Evolutionary conservation across 495 filamentous ascomycete species (phyloP).

Genomic region (Penicillium longicatenatum): DNA sequence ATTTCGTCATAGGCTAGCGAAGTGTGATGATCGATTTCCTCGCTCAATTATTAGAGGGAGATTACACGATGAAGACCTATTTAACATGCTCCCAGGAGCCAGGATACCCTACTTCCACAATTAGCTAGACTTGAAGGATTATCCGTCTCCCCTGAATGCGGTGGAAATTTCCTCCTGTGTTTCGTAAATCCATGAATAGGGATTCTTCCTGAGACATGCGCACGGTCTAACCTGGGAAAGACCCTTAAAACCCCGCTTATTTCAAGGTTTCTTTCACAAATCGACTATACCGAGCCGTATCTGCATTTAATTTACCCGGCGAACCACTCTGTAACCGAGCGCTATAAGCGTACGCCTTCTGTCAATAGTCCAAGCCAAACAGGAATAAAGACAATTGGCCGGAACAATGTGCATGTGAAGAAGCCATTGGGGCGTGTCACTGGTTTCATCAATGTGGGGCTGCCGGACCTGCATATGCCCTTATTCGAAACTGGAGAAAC

Average conservation of each 20-base stretch:
- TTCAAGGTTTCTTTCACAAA: neutral
- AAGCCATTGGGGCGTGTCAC: neutral
- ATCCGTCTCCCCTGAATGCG: neutral
- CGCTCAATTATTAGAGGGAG: too few species aligned
- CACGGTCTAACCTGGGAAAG: too few species aligned
- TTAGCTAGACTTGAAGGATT: too few species aligned
- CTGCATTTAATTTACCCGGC: neutral
- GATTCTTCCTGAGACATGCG: neutral
- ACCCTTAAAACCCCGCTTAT: neutral
- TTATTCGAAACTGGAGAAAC: neutral
- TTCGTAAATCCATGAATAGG: slow-evolving; percentile 18
- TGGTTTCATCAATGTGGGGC: neutral
- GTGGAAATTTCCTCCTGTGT: neutral
- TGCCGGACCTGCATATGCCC: neutral
- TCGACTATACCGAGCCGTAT: neutral
- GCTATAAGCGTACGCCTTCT: too few species aligned
- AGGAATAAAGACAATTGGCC: neutral
- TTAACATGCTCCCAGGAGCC: too few species aligned
- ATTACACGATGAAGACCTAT: too few species aligned
- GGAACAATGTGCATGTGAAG: neutral
- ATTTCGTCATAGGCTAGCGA: neutral
- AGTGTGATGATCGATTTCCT: neutral
- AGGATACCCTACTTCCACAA: neutral
- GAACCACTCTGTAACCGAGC: too few species aligned
- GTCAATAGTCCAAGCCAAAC: neutral